These are phyloP conservation scores for Xylariales sp. DNA, from an alignment of 2,329 filamentous ascomycete species.

Conservation along the genomic window DNA sequence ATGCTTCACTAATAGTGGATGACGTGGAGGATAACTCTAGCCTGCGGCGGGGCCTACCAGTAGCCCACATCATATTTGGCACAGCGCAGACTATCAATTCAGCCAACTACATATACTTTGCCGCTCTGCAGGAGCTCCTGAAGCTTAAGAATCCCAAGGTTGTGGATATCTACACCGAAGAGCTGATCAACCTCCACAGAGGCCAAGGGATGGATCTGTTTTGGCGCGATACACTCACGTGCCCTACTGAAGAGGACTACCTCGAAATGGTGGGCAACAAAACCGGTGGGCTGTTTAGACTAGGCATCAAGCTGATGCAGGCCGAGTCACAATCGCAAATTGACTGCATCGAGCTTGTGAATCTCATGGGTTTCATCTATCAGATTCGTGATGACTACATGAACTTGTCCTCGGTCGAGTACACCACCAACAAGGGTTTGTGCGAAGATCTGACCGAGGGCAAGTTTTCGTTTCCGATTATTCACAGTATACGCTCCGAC, in stretches of 20 bases:
- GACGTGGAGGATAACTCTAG: slow-evolving; percentile 81
- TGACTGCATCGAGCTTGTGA: slow-evolving; percentile 81
- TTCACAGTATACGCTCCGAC: slow-evolving; percentile 82
- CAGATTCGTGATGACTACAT: slow-evolving; percentile 93
- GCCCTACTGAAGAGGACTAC: slow-evolving; percentile 83
- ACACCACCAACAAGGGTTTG: slow-evolving; percentile 85
- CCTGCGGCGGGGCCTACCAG: slow-evolving; percentile 73
- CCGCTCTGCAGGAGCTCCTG: slow-evolving; percentile 69
- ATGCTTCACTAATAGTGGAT: slow-evolving; percentile 77
- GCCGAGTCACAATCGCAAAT: slow-evolving; percentile 55
- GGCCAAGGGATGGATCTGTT: slow-evolving; percentile 90
- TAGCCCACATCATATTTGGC: slow-evolving; percentile 81
- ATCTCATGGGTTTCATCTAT: slow-evolving; percentile 79
- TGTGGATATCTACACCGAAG: slow-evolving; percentile 72
- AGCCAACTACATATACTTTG: slow-evolving; percentile 86
- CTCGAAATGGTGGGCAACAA: slow-evolving; percentile 94
- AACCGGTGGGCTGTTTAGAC: slow-evolving; percentile 79
- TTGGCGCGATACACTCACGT: slow-evolving; percentile 82
- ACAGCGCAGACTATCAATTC: slow-evolving; percentile 86
- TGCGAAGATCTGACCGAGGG: slow-evolving; percentile 96
- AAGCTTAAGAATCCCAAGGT: slow-evolving; percentile 64
- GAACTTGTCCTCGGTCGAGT: slow-evolving; percentile 72
- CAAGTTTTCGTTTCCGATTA: slow-evolving; percentile 94
- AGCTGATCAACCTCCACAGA: slow-evolving; percentile 78
- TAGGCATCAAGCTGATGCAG: slow-evolving; percentile 86